These are phyloP conservation scores for Ophiostoma piceae DNA, from an alignment of 2,329 filamentous ascomycete genomes.

Conservation along the genomic window DNA sequence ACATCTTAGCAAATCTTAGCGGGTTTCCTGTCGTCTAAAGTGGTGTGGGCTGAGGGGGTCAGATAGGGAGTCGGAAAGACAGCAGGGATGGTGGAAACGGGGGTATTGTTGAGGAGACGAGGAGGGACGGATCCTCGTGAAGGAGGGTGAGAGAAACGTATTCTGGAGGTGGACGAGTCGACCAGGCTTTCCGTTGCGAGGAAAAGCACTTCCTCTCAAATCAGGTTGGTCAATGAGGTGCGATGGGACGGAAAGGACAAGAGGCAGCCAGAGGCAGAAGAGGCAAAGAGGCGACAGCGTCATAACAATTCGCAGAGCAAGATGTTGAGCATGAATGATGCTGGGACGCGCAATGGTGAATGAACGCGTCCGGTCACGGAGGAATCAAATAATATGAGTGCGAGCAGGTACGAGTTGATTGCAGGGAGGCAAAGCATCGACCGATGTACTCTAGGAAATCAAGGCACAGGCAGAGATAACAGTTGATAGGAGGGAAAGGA, in stretches of 20 bases:
- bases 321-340: not conserved
- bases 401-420: not conserved
- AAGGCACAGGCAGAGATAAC: slow-evolving; percentile 1
- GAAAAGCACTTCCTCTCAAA: not conserved
- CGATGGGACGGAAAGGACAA: not conserved
- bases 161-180: not conserved
- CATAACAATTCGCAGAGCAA: not conserved
- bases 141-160: not conserved
- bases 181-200: not conserved
- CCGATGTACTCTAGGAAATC: not conserved
- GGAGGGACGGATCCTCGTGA: not conserved
- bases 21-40: slow-evolving; percentile 3
- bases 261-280: not conserved
- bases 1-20: slow-evolving; percentile 10
- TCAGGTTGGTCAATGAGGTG: not conserved
- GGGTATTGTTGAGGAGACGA: not conserved
- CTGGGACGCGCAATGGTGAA: not conserved
- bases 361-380: slow-evolving; percentile 8
- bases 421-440: slow-evolving; percentile 8
- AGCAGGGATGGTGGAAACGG: not conserved
- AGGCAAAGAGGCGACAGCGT: not conserved
- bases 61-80: slow-evolving; percentile 7
- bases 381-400: not conserved
- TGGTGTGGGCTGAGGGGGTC: slow-evolving; percentile 9
- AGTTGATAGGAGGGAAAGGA: not conserved